A percentile compares a stretch with the other conserved stretches of the same genome.
Evolutionary conservation across 495 filamentous ascomycete genomes (phyloP).

Genomic region (Tuber borchii): DNA sequence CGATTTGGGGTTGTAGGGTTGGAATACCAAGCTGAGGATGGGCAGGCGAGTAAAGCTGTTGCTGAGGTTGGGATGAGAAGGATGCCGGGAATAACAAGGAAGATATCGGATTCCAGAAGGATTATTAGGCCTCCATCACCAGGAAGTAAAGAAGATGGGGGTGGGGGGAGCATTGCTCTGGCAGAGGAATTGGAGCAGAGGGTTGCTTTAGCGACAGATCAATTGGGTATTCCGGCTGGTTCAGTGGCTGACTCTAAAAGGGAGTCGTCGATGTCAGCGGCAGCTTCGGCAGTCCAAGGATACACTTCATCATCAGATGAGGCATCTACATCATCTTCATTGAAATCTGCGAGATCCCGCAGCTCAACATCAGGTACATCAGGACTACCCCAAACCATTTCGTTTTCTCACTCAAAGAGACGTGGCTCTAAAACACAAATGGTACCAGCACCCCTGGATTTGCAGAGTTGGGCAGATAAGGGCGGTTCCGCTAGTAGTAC

Average conservation of each 20-base stretch:
- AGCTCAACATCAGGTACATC: conserved; percentile 36
- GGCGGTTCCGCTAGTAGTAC: conserved; percentile 24
- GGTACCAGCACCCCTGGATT: conserved; percentile 25
- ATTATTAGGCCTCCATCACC: conserved; percentile 32
- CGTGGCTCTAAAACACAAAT: conserved; percentile 29
- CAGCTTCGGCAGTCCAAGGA: conserved; percentile 35
- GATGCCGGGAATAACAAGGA: conserved; percentile 36
- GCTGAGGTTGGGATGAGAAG: conserved; percentile 41
- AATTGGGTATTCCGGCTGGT: conserved; percentile 26
- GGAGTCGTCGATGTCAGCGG: conserved; percentile 34
- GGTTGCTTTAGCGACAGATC: conserved; percentile 27
- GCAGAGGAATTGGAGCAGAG: conserved; percentile 35
- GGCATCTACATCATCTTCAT: conserved; percentile 37
- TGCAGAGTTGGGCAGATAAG: conserved; percentile 21
- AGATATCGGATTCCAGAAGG: conserved; percentile 40
- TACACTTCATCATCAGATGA: conserved; percentile 41
- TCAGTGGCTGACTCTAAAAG: conserved; percentile 24
- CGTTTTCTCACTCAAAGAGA: conserved; percentile 31
- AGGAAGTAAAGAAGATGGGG: conserved; percentile 25
- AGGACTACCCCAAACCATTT: conserved; percentile 29
- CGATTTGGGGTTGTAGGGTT: conserved; percentile 27
- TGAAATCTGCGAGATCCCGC: conserved; percentile 34
- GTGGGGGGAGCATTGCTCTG: conserved; percentile 22
- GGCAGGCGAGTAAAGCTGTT: conserved; percentile 33
- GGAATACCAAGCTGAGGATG: conserved; percentile 27